Percentiles rank a stretch among this genome's conserved stretches.
Conservation (phyloP, 2,329 filamentous ascomycete genomes). For the Rhynchosporium agropyri region DNA sequence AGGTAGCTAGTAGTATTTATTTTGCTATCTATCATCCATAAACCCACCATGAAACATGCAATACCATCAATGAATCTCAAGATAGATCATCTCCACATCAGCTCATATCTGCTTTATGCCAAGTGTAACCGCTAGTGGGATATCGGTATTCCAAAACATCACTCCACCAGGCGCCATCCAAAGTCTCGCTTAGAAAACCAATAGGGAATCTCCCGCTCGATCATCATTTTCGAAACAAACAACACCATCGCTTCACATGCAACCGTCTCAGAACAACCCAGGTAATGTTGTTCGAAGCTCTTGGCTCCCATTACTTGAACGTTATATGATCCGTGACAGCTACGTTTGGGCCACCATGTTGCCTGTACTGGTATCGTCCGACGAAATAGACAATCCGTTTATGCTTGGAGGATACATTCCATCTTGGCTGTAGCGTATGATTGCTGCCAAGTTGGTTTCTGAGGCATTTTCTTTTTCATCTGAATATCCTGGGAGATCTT, state of each 20-base stretch:
- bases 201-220: background rate
- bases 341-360: background rate
- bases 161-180: background rate
- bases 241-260: background rate
- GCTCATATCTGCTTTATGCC: constrained; percentile 3
- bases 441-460: constrained; percentile 10
- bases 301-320: background rate
- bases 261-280: constrained; percentile 1
- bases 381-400: background rate
- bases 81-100: constrained; percentile 3
- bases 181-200: constrained; percentile 3
- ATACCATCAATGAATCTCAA: constrained; percentile 1
- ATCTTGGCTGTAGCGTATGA: constrained; percentile 13
- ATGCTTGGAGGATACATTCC: background rate
- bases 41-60: constrained; percentile 15
- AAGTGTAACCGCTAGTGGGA: constrained; percentile 3
- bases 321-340: background rate
- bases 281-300: background rate
- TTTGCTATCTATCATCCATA: background rate
- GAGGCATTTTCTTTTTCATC: background rate
- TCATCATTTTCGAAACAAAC: constrained; percentile 5
- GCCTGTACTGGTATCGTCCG: constrained; percentile 6
- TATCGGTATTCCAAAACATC: background rate
- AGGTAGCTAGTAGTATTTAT: constrained; percentile 7
- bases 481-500: background rate